Percentiles rank a stretch among this genome's conserved stretches.
These are phyloP conservation scores for Atkinsonella hypoxylon DNA, from an alignment of 2,329 filamentous ascomycete genomes.

Conservation along the genomic window DNA sequence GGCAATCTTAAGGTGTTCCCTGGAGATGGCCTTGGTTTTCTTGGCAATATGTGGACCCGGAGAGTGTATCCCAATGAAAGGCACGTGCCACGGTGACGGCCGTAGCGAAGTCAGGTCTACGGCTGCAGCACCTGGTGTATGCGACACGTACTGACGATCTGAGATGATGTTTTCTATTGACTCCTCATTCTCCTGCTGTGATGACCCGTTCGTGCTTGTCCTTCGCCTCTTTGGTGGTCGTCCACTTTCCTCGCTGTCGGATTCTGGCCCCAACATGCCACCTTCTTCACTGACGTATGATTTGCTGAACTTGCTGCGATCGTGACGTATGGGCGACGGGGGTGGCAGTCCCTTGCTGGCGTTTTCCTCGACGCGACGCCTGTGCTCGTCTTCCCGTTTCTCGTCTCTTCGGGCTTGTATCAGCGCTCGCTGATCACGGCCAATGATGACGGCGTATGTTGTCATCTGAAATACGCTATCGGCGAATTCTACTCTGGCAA, in stretches of 20 bases:
- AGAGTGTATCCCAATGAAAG: slow-evolving; percentile 62
- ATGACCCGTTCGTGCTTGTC: slow-evolving; percentile 31
- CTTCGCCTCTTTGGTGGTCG: slow-evolving; percentile 36
- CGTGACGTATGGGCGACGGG: slow-evolving; percentile 36
- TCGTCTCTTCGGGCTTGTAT: slow-evolving; percentile 41
- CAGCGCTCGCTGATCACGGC: slow-evolving; percentile 53
- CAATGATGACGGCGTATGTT: slow-evolving; percentile 59
- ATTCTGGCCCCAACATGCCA: slow-evolving; percentile 54
- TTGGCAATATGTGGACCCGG: slow-evolving; percentile 46
- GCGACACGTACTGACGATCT: slow-evolving; percentile 47
- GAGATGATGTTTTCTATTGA: slow-evolving; percentile 36
- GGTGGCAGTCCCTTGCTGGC: slow-evolving; percentile 36
- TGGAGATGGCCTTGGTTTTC: slow-evolving; percentile 61
- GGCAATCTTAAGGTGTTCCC: slow-evolving; percentile 60
- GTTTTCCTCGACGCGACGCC: slow-evolving; percentile 33
- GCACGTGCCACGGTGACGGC: slow-evolving; percentile 49
- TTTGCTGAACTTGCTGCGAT: slow-evolving; percentile 45
- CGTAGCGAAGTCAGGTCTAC: slow-evolving; percentile 48
- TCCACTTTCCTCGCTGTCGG: slow-evolving; percentile 39
- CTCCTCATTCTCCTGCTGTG: slow-evolving; percentile 30
- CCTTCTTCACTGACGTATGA: slow-evolving; percentile 59
- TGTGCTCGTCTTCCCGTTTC: slow-evolving; percentile 33
- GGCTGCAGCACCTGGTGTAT: slow-evolving; percentile 45
- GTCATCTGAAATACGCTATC: slow-evolving; percentile 73
- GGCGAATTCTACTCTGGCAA: slow-evolving; percentile 53